Evolutionary conservation across 2,329 filamentous ascomycete species (phyloP).

Genomic region (Coniochaeta sp.): DNA sequence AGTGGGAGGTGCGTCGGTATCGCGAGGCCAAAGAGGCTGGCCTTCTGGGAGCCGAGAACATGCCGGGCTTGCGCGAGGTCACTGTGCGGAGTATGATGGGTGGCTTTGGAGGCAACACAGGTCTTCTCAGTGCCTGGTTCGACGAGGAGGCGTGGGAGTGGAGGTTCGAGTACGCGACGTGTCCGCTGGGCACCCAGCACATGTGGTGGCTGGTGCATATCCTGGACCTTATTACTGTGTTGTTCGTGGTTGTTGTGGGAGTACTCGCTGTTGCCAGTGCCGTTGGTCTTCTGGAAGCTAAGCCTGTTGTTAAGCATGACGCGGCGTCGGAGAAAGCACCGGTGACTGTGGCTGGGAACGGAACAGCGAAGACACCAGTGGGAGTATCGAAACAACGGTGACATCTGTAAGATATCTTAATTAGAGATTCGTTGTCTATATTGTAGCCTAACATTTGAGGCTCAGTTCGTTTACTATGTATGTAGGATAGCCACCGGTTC

Average conservation of each 20-base stretch:
- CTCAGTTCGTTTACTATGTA: background rate
- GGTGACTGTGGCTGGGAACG: constrained; percentile 6
- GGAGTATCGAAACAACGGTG: background rate
- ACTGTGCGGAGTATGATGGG: constrained; percentile 99
- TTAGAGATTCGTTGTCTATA: background rate
- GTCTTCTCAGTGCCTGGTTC: constrained; percentile 84
- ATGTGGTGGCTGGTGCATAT: constrained; percentile 91
- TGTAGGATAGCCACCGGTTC: background rate
- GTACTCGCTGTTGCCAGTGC: constrained; percentile 18
- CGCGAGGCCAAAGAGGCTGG: constrained; percentile 30
- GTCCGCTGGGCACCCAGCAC: constrained; percentile 77
- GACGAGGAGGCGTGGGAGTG: constrained; percentile 67
- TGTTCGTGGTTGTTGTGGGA: constrained; percentile 15
- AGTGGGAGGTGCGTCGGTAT: constrained; percentile 46
- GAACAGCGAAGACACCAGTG: background rate
- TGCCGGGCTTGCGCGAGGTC: constrained; percentile 72
- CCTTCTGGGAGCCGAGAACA: constrained; percentile 31
- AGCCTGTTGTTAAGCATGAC: background rate
- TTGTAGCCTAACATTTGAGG: background rate
- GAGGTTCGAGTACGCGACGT: constrained; percentile 74
- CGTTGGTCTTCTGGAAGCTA: constrained; percentile 27
- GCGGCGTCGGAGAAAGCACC: background rate
- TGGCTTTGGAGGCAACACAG: constrained; percentile 85
- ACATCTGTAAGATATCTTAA: background rate
- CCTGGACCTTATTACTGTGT: constrained; percentile 47